Evolutionary conservation across 1,139 yeast species (phyloP), one percentile per base, ranked within the genome.

Genomic region (Candida tunisiensis): DNA sequence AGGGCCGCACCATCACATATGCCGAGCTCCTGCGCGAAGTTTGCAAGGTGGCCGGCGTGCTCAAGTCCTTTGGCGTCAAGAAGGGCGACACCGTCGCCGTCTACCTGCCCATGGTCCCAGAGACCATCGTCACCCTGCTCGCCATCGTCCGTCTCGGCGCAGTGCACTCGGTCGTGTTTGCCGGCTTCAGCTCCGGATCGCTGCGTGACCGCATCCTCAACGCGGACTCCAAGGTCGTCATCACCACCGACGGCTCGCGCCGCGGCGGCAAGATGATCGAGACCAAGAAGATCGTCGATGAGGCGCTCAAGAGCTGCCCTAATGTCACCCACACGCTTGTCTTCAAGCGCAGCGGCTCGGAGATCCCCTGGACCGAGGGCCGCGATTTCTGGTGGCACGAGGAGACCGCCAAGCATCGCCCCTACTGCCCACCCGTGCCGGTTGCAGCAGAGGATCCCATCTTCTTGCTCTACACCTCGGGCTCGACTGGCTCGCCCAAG

Each of bases 71-170:
- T 45, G 85, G 85, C 17, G 85, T 77, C 35, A 63, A 64, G 43
- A 77, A 77, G 53, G 88, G 88, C 36, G 91, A 78, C 45, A 71
- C 85, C 5, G 88, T 78, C 24, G 91, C 91, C 3, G 85, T 78
- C 26, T 78, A 78, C 50, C 60, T 78, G 50, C 92, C 91, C 38
- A 78, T 78, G 92, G 73, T 75, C 36, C 88, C 91, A 16, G 83
- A 77, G 53, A 85, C 88, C 2, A 43, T 78, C 35, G 63, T 74
- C 24, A 66, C 91, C 2, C 54, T 78, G 37, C 56, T 78, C 53
- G 88, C 91, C 15, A 74, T 77, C 47, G 62, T 64, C 14, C 65
- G 92, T 54, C 62, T 78, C 36, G 91, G 92, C 36, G 92, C 91
- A 3, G 59, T 77, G 28, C 92, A 78, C 51, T 74, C 85, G 8